Conservation (phyloP, 2,329 filamentous ascomycete genomes). For the Pseudogymnoascus sp. region DNA sequence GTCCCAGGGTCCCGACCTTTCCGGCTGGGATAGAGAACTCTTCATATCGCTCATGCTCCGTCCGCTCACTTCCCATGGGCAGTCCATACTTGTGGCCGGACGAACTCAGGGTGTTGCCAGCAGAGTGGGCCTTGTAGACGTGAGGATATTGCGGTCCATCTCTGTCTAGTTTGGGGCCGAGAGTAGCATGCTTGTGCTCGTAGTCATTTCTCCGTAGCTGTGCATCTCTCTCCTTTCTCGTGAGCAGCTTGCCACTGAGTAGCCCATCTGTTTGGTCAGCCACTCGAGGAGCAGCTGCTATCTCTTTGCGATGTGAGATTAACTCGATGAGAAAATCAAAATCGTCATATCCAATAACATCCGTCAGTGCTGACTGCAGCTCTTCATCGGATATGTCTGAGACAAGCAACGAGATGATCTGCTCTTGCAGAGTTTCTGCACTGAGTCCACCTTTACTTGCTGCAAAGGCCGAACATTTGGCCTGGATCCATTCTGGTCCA, state of each 20-base stretch:
- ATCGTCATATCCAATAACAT: slow-evolving; percentile 88
- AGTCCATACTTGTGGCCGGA: slow-evolving; percentile 76
- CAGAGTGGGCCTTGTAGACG: slow-evolving; percentile 76
- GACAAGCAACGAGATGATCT: slow-evolving; percentile 66
- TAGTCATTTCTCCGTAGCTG: slow-evolving; percentile 67
- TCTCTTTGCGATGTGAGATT: slow-evolving; percentile 65
- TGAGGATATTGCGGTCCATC: slow-evolving; percentile 79
- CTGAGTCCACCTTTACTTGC: slow-evolving; percentile 58
- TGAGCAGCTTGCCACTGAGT: slow-evolving; percentile 52
- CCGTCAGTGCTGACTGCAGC: slow-evolving; percentile 81
- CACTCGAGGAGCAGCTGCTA: slow-evolving; percentile 42
- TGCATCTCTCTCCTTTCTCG: slow-evolving; percentile 69
- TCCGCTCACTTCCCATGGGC: slow-evolving; percentile 64
- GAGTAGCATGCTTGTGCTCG: slow-evolving; percentile 69
- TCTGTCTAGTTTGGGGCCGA: slow-evolving; percentile 64
- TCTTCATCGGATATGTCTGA: slow-evolving; percentile 69
- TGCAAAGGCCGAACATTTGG: slow-evolving; percentile 61
- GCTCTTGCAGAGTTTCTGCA: slow-evolving; percentile 62
- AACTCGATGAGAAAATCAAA: slow-evolving; percentile 88
- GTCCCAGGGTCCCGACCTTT: slow-evolving; percentile 64
- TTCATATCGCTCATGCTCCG: slow-evolving; percentile 67
- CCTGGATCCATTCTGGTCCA: slow-evolving; percentile 61
- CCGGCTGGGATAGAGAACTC: slow-evolving; percentile 82
- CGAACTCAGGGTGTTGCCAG: slow-evolving; percentile 76
- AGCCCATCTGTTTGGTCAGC: slow-evolving; percentile 34